Conservation (phyloP, 2,329 filamentous ascomycete species). For the Diaporthe aspalathi region DNA sequence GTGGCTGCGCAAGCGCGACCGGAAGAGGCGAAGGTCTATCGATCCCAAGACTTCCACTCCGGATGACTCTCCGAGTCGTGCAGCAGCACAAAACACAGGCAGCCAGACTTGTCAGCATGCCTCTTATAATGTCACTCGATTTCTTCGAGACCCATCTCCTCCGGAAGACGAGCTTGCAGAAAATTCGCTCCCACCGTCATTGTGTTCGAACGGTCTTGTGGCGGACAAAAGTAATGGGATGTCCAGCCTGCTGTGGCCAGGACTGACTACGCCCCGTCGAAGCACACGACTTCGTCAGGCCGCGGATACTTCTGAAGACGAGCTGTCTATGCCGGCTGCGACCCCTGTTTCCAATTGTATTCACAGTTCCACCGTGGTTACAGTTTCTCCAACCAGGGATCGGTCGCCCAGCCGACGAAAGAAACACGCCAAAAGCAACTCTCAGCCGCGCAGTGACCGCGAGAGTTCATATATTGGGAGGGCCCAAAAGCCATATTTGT, state of each 20-base stretch:
- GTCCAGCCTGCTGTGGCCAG: not conserved
- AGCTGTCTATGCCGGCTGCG: constrained; percentile 35
- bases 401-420: constrained; percentile 2
- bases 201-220: constrained; percentile 1
- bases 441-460: not conserved
- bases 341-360: constrained; percentile 21
- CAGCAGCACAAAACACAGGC: constrained; percentile 14
- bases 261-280: constrained; percentile 2
- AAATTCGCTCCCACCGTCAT: not conserved
- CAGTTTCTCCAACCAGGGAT: not conserved
- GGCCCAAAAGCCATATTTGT: not conserved
- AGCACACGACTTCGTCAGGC: not conserved
- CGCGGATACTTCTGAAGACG: constrained; percentile 36
- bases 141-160: not conserved
- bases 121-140: constrained; percentile 3
- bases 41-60: not conserved
- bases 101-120: not conserved
- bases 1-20: constrained; percentile 26
- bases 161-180: constrained; percentile 35
- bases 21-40: constrained; percentile 30
- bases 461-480: not conserved
- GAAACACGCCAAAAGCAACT: not conserved
- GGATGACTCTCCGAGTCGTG: constrained; percentile 36
- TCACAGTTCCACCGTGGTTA: not conserved
- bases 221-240: not conserved